phyloP scores from a whole-genome alignment of 2,329 filamentous ascomycete species.

The Xylariaceae sp. region DNA sequence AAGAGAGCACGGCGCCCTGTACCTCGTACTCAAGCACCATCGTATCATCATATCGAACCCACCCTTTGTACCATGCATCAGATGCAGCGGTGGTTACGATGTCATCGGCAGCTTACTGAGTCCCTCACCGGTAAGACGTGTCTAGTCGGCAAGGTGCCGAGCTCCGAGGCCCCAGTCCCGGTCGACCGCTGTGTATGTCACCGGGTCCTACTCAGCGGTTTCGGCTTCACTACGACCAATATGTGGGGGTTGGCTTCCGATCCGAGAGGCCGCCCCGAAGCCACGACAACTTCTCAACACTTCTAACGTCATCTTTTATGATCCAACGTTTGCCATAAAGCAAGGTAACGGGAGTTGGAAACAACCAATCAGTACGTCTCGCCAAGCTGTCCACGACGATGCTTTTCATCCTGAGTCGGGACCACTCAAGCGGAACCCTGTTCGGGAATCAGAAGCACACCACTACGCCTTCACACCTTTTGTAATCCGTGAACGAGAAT shows the following conservation, averaged over 20 bases:
- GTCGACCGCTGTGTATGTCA: background rate
- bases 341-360: background rate
- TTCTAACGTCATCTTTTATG: background rate
- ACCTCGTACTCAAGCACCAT: conserved; percentile 16
- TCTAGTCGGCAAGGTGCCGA: background rate
- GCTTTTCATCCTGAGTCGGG: background rate
- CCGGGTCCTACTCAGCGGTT: background rate
- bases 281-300: background rate
- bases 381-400: background rate
- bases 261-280: background rate
- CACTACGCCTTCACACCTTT: background rate
- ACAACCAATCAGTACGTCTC: background rate
- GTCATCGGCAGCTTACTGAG: background rate
- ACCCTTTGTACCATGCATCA: background rate
- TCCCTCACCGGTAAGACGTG: background rate
- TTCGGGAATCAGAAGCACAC: too few species aligned
- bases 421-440: background rate
- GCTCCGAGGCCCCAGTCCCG: background rate
- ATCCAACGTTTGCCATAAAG: background rate
- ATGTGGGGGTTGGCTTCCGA: background rate
- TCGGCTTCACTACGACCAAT: background rate
- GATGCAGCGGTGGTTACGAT: background rate
- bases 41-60: background rate
- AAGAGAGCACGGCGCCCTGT: background rate
- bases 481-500: background rate